Evolutionary conservation across 2,329 filamentous ascomycete genomes (phyloP), one percentile per base, ranked within the genome.

Genomic region (Coleophoma eucalyptorum): DNA sequence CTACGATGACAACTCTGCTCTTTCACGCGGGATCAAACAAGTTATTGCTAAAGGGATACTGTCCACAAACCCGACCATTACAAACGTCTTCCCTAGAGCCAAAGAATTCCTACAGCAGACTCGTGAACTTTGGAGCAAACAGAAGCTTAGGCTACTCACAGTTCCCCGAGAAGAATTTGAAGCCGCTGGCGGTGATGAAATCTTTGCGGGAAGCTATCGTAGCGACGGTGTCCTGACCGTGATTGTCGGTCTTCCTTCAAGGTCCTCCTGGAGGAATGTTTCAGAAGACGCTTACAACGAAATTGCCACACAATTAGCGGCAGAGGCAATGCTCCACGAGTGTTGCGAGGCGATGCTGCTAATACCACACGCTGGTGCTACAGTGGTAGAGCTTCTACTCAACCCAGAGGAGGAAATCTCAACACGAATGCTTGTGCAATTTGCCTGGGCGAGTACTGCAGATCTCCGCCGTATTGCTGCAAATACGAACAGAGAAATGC

Each of bases 241-340:
- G 2, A 34, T 46, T 19, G 43, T 53, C 33, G 51, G 51, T 5
- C 50, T 49, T 19, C 47, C 46, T 31, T 41, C 46, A 13, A 32
- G 34, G 13, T 21, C 32, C 5, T 32, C 42, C 4, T 48, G 43
- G 43, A 41, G 38, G n/a, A 37, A 44, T 33, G 40, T 49, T 46
- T 44, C 35, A 12, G 50, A 47, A 13, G 33, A 43, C 8, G 13
- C 21, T 6, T 50, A 34, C 19, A 16, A 48, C 10, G 31, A 40
- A 15, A 19, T 48, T 37, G 48, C 61, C n/a, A 54, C 55, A 4
- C 53, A 57, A 50, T 51, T 64, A 16, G 42, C 57, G 12, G 54
- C 66, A 4, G 68, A 70, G 52, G 62, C 62, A 4, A 57, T 69
- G n/a, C 51, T 71, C 3, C 68, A 69, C 50, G 67, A 70, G 48